Evolutionary conservation across 2,329 filamentous ascomycete species (phyloP).

Genomic region (Paraphaeosphaeria sporulosa): DNA sequence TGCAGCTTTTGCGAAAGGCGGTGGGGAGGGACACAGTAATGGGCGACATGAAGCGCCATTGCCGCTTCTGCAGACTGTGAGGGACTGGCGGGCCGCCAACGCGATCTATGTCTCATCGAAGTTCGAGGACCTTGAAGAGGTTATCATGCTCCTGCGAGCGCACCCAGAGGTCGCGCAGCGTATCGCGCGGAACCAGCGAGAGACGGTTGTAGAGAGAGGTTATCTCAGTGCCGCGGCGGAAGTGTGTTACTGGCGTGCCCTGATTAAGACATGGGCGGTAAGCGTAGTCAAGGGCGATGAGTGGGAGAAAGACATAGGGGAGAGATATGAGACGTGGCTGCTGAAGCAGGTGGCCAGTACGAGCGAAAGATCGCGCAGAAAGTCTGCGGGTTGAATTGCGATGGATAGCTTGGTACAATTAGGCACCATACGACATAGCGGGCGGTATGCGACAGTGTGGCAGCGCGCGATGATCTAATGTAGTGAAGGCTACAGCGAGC

Average conservation of each 20-base stretch:
- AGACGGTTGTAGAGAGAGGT: slow-evolving; percentile 12
- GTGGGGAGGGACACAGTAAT: background rate
- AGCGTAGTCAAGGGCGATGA: slow-evolving; percentile 15
- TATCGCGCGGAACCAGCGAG: slow-evolving; percentile 25
- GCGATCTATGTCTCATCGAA: slow-evolving; percentile 23
- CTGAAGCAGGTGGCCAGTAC: slow-evolving; percentile 16
- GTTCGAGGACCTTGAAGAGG: slow-evolving; percentile 23
- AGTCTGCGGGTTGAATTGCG: too few relatives aligned
- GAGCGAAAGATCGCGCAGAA: slow-evolving; percentile 4
- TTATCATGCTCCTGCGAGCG: slow-evolving; percentile 15
- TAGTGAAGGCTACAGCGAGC: background rate
- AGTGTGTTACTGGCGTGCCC: slow-evolving; percentile 27
- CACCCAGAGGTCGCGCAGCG: slow-evolving; percentile 19
- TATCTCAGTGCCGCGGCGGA: slow-evolving; percentile 25
- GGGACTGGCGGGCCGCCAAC: slow-evolving; percentile 21
- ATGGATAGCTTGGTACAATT: too few relatives aligned
- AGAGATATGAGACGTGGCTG: slow-evolving; percentile 29
- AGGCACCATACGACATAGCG: too few relatives aligned
- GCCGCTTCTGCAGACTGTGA: slow-evolving; percentile 7
- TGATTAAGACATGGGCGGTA: slow-evolving; percentile 23
- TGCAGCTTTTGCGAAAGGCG: background rate
- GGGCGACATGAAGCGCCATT: background rate
- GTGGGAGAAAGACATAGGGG: slow-evolving; percentile 20
- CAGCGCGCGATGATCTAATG: too few relatives aligned
- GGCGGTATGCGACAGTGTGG: too few relatives aligned